Conservation (phyloP, 768 basidiomycete species). For the Amyloporia xantha region DNA sequence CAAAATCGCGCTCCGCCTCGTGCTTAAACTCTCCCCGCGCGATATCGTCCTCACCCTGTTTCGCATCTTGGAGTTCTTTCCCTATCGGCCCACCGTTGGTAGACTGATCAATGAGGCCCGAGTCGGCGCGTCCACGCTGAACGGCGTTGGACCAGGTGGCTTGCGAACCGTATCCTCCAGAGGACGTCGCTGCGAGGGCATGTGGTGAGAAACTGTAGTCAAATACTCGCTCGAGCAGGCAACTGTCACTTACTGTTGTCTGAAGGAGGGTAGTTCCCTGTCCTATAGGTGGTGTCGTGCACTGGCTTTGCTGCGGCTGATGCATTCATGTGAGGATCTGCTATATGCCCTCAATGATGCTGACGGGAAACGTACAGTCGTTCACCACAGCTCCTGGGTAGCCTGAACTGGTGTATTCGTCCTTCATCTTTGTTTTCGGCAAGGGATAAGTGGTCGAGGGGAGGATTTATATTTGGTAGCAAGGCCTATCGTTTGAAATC, state of each 20-base stretch:
- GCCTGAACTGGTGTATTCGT: not conserved
- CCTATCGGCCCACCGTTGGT: slow-evolving; percentile 16
- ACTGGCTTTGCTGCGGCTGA: too few species aligned
- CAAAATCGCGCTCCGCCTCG: slow-evolving; percentile 21
- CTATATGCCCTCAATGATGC: not conserved
- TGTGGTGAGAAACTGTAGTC: too few species aligned
- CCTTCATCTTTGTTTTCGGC: slow-evolving; percentile 5
- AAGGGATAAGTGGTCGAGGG: too few species aligned
- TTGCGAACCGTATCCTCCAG: slow-evolving; percentile 23
- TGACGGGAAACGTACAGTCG: not conserved
- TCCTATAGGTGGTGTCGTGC: slow-evolving; percentile 7
- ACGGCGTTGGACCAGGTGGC: slow-evolving; percentile 11
- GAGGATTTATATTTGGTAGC: too few species aligned
- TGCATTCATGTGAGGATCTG: too few species aligned
- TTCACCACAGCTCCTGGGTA: not conserved
- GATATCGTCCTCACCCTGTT: slow-evolving; percentile 21
- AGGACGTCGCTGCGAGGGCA: slow-evolving; percentile 19
- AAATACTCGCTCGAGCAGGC: not conserved
- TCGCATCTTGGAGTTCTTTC: slow-evolving; percentile 20
- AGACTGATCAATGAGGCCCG: slow-evolving; percentile 22
- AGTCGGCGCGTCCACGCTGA: too few species aligned
- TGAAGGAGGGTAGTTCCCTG: slow-evolving; percentile 19
- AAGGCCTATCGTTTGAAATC: too few species aligned
- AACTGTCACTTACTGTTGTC: slow-evolving; percentile 18
- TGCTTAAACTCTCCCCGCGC: slow-evolving; percentile 17